Evolutionary conservation across 805 yeast species (phyloP).

Genomic region (Myxozyma melibiosi): DNA sequence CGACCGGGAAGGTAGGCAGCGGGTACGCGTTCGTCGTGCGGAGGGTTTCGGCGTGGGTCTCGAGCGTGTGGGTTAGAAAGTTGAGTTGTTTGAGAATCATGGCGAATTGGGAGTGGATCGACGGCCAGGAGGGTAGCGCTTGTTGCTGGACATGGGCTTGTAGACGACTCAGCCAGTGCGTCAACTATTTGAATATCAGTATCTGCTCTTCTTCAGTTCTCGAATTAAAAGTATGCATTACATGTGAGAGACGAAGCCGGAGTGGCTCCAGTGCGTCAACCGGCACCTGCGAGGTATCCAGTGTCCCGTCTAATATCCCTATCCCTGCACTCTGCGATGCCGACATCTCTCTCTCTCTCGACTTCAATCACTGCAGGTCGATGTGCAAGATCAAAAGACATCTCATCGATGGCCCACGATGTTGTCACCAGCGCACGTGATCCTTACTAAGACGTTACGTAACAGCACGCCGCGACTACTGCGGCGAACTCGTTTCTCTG

Average conservation of each 20-base stretch:
- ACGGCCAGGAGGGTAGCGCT: conserved; percentile 57
- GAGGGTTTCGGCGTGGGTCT: conserved; percentile 60
- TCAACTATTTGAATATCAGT: neutral
- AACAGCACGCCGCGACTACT: neutral
- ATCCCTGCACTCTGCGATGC: conserved; percentile 6
- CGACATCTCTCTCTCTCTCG: no score
- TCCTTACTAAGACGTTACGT: no score
- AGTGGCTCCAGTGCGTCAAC: conserved; percentile 63
- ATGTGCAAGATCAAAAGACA: no score
- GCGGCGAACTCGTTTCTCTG: neutral
- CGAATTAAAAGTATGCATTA: conserved; percentile 26
- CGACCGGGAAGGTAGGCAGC: conserved; percentile 77
- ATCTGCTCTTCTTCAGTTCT: neutral
- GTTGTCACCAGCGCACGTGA: no score
- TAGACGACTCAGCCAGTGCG: conserved; percentile 26
- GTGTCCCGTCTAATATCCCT: conserved; percentile 14
- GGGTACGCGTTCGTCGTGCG: conserved; percentile 79
- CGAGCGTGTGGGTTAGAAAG: conserved; percentile 71
- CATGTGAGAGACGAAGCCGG: conserved; percentile 61
- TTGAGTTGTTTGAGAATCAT: conserved; percentile 80
- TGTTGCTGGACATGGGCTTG: conserved; percentile 31
- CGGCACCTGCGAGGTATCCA: conserved; percentile 51
- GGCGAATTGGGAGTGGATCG: conserved; percentile 80
- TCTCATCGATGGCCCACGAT: no score
- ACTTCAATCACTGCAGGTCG: no score